phyloP scores from a whole-genome alignment of 306 rosid species.

The Ceratonia siliqua region DNA sequence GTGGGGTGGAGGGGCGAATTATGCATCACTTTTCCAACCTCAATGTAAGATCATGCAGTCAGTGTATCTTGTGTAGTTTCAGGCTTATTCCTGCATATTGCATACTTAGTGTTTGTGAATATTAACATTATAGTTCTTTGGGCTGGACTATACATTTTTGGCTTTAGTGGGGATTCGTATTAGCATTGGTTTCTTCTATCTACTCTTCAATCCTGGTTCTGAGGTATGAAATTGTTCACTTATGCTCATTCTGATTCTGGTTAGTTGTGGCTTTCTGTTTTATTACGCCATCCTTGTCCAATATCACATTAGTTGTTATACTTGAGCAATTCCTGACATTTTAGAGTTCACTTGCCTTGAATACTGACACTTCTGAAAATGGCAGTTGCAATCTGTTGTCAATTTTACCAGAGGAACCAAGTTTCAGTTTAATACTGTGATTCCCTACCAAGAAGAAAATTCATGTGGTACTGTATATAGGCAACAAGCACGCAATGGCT shows the following conservation, averaged over 20 bases:
- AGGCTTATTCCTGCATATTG: neutral
- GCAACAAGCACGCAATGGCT: neutral
- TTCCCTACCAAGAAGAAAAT: neutral
- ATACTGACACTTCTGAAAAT: neutral
- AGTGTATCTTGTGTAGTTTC: neutral
- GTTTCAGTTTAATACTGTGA: neutral
- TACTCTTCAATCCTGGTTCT: neutral
- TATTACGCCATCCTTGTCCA: neutral
- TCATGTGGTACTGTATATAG: neutral
- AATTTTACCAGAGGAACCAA: neutral
- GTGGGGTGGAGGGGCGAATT: too few relatives aligned
- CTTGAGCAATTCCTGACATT: neutral
- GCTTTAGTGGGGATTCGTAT: neutral
- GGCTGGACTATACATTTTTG: neutral
- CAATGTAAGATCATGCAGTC: neutral
- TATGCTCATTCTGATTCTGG: neutral
- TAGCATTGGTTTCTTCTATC: neutral
- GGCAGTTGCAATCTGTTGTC: neutral
- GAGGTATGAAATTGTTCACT: neutral
- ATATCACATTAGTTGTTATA: neutral
- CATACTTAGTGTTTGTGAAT: neutral
- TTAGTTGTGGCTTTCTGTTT: neutral
- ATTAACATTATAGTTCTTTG: neutral
- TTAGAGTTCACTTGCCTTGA: neutral
- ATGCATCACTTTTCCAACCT: too few relatives aligned